phyloP scores from a whole-genome alignment of 768 basidiomycete species.

The Ephemerocybe angulata region DNA sequence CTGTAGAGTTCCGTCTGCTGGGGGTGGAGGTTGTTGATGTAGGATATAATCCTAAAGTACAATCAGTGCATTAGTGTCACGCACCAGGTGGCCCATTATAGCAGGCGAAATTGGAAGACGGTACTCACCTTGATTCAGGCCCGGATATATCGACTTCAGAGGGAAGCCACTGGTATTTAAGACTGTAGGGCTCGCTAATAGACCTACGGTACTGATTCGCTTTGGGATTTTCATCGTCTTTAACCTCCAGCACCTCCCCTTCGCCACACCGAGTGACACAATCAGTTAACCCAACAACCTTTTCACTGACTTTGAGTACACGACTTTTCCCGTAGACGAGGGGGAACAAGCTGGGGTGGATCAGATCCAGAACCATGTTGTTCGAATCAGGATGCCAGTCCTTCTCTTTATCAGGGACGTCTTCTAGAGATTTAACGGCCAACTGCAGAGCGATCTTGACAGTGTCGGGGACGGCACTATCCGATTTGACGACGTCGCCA shows the following conservation, averaged over 20 bases:
- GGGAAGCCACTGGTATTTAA: slow-evolving; percentile 19
- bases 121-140: slow-evolving; percentile 10
- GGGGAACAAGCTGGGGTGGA: slow-evolving; percentile 41
- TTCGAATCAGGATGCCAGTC: slow-evolving; percentile 46
- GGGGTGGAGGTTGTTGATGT: slow-evolving; percentile 41
- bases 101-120: background rate
- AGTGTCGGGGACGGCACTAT: slow-evolving; percentile 22
- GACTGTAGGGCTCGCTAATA: slow-evolving; percentile 9
- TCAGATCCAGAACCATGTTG: slow-evolving; percentile 39
- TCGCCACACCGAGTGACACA: slow-evolving; percentile 9
- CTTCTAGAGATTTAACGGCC: slow-evolving; percentile 27
- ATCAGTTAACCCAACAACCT: slow-evolving; percentile 9
- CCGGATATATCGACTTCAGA: slow-evolving; percentile 17
- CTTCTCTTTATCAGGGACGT: slow-evolving; percentile 28
- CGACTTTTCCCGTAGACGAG: slow-evolving; percentile 29
- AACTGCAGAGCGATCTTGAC: slow-evolving; percentile 17
- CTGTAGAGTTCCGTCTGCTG: slow-evolving; percentile 20
- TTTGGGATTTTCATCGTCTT: background rate
- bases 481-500: slow-evolving; percentile 21
- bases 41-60: slow-evolving; percentile 22
- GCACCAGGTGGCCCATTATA: background rate
- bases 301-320: slow-evolving; percentile 8
- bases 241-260: slow-evolving; percentile 3
- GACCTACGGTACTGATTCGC: background rate
- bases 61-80: background rate